A percentile compares a stretch with the other conserved stretches of the same genome.
Evolutionary conservation across 148 eudicot genomes (phyloP).

Genomic region (Heliamphora exappendiculata): DNA sequence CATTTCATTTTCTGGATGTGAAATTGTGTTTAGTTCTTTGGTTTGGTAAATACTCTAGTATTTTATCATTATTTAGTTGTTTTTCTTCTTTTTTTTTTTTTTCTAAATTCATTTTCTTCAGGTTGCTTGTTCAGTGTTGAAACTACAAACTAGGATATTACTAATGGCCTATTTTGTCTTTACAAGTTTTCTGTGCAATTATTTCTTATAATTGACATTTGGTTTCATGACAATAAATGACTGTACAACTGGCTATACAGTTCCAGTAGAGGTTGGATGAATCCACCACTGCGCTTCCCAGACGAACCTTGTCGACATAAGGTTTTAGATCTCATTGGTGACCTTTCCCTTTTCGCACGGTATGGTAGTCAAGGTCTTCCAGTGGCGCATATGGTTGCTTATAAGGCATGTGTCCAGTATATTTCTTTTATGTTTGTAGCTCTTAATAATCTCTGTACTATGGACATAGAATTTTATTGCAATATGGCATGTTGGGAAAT

Average conservation of each 20-base stretch:
- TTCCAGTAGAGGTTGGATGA: conserved; percentile 72
- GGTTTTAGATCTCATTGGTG: conserved; percentile 91
- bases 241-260: conserved; percentile 19
- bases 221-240: not conserved
- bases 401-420: conserved; percentile 43
- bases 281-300: conserved; percentile 55
- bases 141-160: no score
- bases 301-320: conserved; percentile 95
- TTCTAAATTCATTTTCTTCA: not conserved
- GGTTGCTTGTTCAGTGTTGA: no score
- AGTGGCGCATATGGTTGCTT: conserved; percentile 66
- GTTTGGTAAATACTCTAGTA: not conserved
- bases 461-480: not conserved
- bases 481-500: not conserved
- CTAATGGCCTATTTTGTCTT: not conserved
- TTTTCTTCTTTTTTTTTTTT: not conserved
- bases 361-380: conserved; percentile 91
- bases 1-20: not conserved
- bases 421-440: not conserved
- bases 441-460: not conserved
- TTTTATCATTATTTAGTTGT: not conserved
- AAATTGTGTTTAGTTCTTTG: not conserved
- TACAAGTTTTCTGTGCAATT: not conserved
- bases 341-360: conserved; percentile 70
- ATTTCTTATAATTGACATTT: not conserved